These are phyloP conservation scores for Candida easanensis DNA, from an alignment of 805 yeast genomes.

Conservation along the genomic window DNA sequence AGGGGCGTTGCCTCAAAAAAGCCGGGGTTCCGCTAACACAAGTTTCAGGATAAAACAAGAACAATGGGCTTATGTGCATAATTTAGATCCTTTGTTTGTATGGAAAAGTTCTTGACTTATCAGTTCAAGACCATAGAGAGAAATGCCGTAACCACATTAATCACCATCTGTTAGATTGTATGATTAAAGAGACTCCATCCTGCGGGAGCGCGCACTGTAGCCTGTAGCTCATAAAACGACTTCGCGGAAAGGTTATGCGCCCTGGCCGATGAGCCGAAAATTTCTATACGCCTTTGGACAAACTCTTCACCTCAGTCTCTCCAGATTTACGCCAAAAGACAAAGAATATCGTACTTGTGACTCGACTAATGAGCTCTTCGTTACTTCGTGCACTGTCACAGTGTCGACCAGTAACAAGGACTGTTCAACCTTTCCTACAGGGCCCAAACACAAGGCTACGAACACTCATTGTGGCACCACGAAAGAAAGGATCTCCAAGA, in stretches of 20 bases:
- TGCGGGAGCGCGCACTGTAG: too few species aligned
- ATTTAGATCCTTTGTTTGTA: background rate
- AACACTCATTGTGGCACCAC: slow-evolving; percentile 14
- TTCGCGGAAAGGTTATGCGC: slow-evolving; percentile 1
- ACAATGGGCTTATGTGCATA: background rate
- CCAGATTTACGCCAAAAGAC: too few species aligned
- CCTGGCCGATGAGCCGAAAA: background rate
- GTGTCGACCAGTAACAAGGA: background rate
- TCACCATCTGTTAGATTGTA: too few species aligned
- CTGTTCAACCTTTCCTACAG: too few species aligned
- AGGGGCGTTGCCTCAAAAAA: background rate
- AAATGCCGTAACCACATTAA: too few species aligned
- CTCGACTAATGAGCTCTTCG: background rate
- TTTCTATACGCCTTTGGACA: background rate
- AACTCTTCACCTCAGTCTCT: background rate
- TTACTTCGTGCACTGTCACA: background rate
- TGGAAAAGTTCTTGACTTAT: background rate
- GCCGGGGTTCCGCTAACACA: background rate
- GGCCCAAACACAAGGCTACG: slow-evolving; percentile 2
- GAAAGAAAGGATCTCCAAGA: slow-evolving; percentile 1
- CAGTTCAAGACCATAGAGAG: too few species aligned
- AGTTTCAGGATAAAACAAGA: background rate
- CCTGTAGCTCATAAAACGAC: background rate
- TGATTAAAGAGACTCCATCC: too few species aligned
- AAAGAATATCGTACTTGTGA: too few species aligned